Evolutionary conservation across 1,284 basidiomycete species (phyloP).

Genomic region (Apiotrichum porosum): DNA sequence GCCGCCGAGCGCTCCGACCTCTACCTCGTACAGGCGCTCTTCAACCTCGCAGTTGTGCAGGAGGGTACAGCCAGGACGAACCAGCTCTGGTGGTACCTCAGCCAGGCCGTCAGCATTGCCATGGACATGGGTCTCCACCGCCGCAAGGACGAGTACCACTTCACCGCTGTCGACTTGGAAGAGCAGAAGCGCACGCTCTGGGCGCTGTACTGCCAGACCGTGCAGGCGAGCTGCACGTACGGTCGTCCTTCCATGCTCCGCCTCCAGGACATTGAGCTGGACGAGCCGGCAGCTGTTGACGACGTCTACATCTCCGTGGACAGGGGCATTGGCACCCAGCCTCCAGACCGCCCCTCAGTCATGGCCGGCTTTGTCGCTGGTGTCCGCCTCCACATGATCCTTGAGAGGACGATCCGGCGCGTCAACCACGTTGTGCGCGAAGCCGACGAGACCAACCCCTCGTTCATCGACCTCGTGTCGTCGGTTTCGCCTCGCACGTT

Average conservation of each 20-base stretch:
- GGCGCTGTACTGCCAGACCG: conserved; percentile 34
- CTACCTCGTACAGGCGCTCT: conserved; percentile 30
- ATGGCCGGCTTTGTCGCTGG: conserved; percentile 33
- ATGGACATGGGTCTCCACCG: conserved; percentile 34
- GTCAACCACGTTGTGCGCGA: conserved; percentile 23
- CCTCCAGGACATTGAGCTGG: conserved; percentile 25
- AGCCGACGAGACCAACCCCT: conserved; percentile 4
- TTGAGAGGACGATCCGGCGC: conserved; percentile 26
- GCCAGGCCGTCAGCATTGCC: conserved; percentile 28
- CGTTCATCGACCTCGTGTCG: conserved; percentile 21
- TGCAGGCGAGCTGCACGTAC: conserved; percentile 31
- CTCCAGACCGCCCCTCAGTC: conserved; percentile 27
- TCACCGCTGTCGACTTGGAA: conserved; percentile 29
- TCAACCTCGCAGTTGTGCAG: conserved; percentile 32
- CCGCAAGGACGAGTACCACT: conserved; percentile 25
- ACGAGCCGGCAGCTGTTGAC: conserved; percentile 32
- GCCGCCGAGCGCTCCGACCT: conserved; percentile 27
- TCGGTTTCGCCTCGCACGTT: conserved; percentile 9
- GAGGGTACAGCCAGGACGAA: conserved; percentile 29
- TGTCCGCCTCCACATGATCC: conserved; percentile 31
- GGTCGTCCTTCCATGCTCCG: conserved; percentile 31
- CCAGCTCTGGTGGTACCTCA: conserved; percentile 27
- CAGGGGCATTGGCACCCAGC: conserved; percentile 28
- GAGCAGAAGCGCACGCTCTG: conserved; percentile 32
- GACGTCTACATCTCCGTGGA: conserved; percentile 30